Conservation (phyloP, 1,284 basidiomycete species). For the Melampsora occidentalis region DNA sequence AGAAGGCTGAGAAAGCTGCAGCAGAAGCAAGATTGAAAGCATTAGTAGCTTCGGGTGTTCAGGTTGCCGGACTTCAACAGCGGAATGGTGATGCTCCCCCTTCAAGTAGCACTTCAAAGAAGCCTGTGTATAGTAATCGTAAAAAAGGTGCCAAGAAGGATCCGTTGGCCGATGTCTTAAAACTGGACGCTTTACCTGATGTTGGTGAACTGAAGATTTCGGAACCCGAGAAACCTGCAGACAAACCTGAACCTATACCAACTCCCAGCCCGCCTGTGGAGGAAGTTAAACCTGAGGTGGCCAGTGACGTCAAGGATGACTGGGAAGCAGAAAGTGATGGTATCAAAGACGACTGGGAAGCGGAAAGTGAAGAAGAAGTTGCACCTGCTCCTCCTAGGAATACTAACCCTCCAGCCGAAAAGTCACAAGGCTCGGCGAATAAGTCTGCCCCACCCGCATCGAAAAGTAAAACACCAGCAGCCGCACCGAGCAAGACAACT, state of each 20-base stretch:
- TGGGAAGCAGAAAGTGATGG: conserved; percentile 79
- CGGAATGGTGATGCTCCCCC: conserved; percentile 58
- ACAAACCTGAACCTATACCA: conserved; percentile 26
- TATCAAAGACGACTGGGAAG: conserved; percentile 53
- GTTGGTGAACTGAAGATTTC: conserved; percentile 29
- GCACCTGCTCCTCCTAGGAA: neutral
- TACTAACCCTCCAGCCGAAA: conserved; percentile 23
- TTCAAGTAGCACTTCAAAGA: conserved; percentile 61
- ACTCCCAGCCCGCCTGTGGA: conserved; percentile 56
- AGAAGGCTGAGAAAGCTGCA: conserved; percentile 87
- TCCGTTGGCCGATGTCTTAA: conserved; percentile 46
- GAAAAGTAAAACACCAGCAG: neutral
- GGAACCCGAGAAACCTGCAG: conserved; percentile 1
- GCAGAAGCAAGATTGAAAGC: conserved; percentile 90
- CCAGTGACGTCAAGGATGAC: conserved; percentile 66
- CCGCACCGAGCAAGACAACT: conserved; percentile 5
- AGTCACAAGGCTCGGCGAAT: conserved; percentile 6
- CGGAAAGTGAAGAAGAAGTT: conserved; percentile 49
- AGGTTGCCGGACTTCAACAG: conserved; percentile 76
- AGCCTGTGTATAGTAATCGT: conserved; percentile 74
- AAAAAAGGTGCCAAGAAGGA: conserved; percentile 62
- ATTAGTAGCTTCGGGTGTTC: conserved; percentile 80
- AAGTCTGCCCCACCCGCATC: neutral
- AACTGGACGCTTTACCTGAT: conserved; percentile 42
- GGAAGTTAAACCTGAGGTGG: conserved; percentile 52